Base-by-base conservation (phyloP, 2,329 filamentous ascomycete species). In the Drechslera avenae region DNA sequence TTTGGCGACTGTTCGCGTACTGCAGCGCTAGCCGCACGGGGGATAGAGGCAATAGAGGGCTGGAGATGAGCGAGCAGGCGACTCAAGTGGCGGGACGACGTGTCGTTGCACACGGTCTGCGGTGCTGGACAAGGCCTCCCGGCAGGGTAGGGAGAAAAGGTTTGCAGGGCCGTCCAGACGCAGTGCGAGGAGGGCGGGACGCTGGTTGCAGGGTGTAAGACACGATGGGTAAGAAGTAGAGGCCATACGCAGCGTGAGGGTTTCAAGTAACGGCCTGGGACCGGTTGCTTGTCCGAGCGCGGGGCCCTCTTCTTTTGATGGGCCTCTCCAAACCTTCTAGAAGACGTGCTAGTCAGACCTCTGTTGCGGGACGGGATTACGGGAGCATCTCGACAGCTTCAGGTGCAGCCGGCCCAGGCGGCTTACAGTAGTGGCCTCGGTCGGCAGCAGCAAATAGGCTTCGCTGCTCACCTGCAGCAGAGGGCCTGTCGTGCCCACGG, bases 311-410 rank as follows among this genome's bases (percentile, higher is more conserved):
- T 55, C 52, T 53, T 54, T 49, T 58, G 50, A 61, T 40, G 58
- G 60, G 57, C 60, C 60, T 65, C 62, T 62, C 60, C 59, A 62
- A 54, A 50, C 55, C 68, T 74, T 74, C 71, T 73, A 69, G 71
- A 74, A 74, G 57, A 58, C 60, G 43, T 56, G 63, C 67, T 68
- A 71, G 66, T 62, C 58, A 60, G 50, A 55, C 37, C 48, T 52
- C 32, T n/a, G n/a, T 48, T 36, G 55, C 63, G 57, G 56, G 60
- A 64, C 60, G 54, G 60, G 57, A 59, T 56, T 54, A 61, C 62
- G 54, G 62, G 57, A 59, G 54, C 56, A 53, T 61, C 57, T 59
- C 52, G 57, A 53, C 57, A 52, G 59, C 51, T 23, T 23, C 21
- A 23, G 21, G 21, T 23, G 23, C 3, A 28, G 23, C 2, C 26